Conservation (phyloP, 441 rosid species). For the Populus tomentosa region DNA sequence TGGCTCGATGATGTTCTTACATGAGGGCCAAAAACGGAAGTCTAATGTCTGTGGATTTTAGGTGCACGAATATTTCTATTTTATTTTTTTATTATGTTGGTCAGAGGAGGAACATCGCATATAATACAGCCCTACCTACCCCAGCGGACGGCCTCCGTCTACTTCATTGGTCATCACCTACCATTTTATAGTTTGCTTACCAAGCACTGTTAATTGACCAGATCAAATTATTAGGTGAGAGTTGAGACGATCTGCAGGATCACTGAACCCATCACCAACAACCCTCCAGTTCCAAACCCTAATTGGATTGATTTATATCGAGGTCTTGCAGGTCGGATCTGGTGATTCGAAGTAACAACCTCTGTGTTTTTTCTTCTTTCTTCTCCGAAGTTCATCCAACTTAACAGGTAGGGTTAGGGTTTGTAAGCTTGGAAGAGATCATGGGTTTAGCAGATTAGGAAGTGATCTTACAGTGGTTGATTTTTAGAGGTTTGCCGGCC, state of each 20-base stretch:
- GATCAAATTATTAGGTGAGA: too few relatives aligned
- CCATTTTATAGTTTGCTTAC: not conserved
- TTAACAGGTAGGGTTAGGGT: not conserved
- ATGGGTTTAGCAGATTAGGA: too few relatives aligned
- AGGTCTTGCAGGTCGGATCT: not conserved
- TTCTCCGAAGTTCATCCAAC: not conserved
- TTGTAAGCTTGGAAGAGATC: not conserved
- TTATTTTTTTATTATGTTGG: not conserved
- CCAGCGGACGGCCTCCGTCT: not conserved
- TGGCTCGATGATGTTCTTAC: not conserved
- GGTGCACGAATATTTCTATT: not conserved
- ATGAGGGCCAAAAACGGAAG: not conserved
- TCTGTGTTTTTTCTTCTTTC: not conserved
- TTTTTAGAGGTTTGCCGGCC: too few relatives aligned
- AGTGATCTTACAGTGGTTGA: too few relatives aligned
- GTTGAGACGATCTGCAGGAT: too few relatives aligned
- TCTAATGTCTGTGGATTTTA: not conserved
- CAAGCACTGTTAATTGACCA: not conserved
- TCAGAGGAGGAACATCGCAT: not conserved
- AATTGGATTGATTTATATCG: not conserved
- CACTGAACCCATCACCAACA: not conserved
- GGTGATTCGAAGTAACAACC: not conserved
- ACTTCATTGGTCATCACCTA: slow-evolving; percentile 3
- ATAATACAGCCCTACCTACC: not conserved
- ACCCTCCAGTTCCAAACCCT: not conserved